Percentiles rank a stretch among this genome's conserved stretches.
Evolutionary conservation across 305 asterid genomes (phyloP).

Genomic region (Rubia peregrina): DNA sequence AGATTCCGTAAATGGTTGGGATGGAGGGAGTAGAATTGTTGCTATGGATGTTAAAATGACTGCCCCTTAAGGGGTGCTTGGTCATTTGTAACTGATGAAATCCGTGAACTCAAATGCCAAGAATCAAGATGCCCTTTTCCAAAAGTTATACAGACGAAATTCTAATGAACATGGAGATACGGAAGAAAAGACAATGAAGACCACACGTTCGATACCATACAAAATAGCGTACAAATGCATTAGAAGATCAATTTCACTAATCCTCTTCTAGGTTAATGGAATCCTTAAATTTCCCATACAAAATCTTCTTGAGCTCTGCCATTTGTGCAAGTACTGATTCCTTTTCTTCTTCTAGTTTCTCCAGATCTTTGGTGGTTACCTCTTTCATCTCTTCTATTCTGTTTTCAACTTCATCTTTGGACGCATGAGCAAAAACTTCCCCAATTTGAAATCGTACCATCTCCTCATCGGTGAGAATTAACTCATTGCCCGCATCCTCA

Average conservation of each 20-base stretch:
- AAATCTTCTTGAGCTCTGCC: slow-evolving; percentile 67
- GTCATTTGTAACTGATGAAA: background rate
- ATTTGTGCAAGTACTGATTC: slow-evolving; percentile 56
- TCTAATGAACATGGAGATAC: background rate
- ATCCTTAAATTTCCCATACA: slow-evolving; percentile 77
- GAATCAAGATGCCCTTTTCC: background rate
- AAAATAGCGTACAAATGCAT: background rate
- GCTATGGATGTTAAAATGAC: too few relatives aligned
- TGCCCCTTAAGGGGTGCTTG: too few relatives aligned
- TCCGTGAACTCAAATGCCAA: background rate
- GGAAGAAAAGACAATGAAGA: background rate
- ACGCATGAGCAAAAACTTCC: slow-evolving; percentile 78
- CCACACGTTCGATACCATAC: background rate
- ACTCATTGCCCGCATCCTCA: slow-evolving; percentile 89
- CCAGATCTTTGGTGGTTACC: slow-evolving; percentile 57
- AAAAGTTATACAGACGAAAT: background rate
- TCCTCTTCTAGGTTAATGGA: slow-evolving; percentile 94
- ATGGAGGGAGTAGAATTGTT: too few relatives aligned
- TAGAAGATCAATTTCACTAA: slow-evolving; percentile 19
- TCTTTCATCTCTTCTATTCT: slow-evolving; percentile 75
- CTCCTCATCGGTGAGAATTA: slow-evolving; percentile 83
- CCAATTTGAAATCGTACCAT: slow-evolving; percentile 83
- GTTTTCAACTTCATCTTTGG: slow-evolving; percentile 78
- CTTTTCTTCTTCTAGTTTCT: slow-evolving; percentile 73
- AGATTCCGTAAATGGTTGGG: too few relatives aligned